phyloP scores from a whole-genome alignment of 192 early-diverging fungal genomes.

The Radiomyces spectabilis region DNA sequence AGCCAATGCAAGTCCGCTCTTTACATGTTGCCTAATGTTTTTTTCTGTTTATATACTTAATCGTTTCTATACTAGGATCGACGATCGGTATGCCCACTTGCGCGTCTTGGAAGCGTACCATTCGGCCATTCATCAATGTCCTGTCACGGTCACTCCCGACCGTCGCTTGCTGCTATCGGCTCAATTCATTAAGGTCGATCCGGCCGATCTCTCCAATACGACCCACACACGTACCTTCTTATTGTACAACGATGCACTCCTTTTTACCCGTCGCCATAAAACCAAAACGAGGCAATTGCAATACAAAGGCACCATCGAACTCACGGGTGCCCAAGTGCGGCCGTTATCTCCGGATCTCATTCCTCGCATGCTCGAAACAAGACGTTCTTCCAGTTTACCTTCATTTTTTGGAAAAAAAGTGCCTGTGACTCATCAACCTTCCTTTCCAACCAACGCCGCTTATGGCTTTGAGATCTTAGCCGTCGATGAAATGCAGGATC shows the following conservation, averaged over 20 bases:
- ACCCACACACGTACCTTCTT: conserved; percentile 11
- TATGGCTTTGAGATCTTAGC: too few relatives aligned
- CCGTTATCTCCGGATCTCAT: too few relatives aligned
- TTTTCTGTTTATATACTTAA: not conserved
- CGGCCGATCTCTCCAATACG: not conserved
- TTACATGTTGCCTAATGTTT: not conserved
- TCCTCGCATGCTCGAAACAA: too few relatives aligned
- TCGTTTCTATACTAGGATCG: conserved; percentile 1
- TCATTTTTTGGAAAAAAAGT: too few relatives aligned
- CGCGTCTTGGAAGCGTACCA: not conserved
- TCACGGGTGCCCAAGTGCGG: too few relatives aligned
- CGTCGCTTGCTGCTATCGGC: conserved; percentile 6
- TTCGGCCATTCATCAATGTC: not conserved
- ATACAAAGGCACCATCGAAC: conserved; percentile 15
- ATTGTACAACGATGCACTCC: conserved; percentile 17
- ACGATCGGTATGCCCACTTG: conserved; percentile 2
- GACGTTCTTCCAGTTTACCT: too few relatives aligned
- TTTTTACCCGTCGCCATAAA: conserved; percentile 4
- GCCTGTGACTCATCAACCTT: too few relatives aligned
- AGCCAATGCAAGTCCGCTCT: not conserved
- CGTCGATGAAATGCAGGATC: too few relatives aligned
- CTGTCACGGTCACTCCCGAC: conserved; percentile 1
- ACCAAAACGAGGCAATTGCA: conserved; percentile 2
- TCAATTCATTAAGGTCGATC: conserved; percentile 10
- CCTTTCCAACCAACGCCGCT: too few relatives aligned